Evolutionary conservation across 352 stramenopile genomes (phyloP).

Genomic region (Blastocystis sp.): DNA sequence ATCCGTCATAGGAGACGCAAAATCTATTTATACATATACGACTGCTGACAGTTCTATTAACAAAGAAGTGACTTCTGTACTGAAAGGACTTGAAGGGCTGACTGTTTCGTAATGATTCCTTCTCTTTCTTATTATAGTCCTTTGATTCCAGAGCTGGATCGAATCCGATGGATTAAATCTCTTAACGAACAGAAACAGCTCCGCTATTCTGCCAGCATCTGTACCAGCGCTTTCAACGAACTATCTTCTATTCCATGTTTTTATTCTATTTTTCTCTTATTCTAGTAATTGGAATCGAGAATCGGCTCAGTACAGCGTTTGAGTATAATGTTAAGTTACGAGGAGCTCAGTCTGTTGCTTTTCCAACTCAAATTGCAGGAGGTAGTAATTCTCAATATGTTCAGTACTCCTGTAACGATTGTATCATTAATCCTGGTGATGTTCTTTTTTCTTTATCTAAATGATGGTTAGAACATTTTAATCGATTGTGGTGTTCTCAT

Average conservation of each 20-base stretch:
- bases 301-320: conserved; percentile 31
- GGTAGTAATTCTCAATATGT: conserved; percentile 39
- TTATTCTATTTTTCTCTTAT: not conserved
- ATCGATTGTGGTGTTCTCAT: conserved; percentile 43
- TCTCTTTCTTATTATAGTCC: not conserved
- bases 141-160: conserved; percentile 40
- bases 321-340: conserved; percentile 56
- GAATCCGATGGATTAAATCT: conserved; percentile 57
- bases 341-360: conserved; percentile 11
- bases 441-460: not conserved
- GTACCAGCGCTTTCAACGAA: conserved; percentile 46
- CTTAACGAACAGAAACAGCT: conserved; percentile 57
- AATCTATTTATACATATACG: conserved; percentile 1
- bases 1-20: not conserved
- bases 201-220: conserved; percentile 35
- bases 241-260: conserved; percentile 5
- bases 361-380: conserved; percentile 26
- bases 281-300: conserved; percentile 53
- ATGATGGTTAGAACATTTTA: conserved; percentile 21
- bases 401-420: conserved; percentile 40
- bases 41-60: not conserved
- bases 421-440: conserved; percentile 29
- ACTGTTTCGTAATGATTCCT: not conserved
- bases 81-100: not conserved
- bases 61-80: not conserved